Conservation (phyloP, 352 stramenopile species). For the Globisporangium spinosum region DNA sequence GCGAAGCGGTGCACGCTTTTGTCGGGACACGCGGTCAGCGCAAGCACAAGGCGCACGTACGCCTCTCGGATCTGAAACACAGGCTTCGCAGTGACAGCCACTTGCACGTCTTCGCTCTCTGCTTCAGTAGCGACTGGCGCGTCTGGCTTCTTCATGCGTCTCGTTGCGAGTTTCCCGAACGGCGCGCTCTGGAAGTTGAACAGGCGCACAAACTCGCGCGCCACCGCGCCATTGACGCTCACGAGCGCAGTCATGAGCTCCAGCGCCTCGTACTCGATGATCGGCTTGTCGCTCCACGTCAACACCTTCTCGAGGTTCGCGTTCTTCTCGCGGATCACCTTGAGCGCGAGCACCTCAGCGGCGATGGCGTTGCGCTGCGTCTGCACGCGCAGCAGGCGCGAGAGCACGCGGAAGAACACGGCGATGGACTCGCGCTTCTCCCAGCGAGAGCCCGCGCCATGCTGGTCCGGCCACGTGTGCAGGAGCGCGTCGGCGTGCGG, state of each 20-base stretch:
- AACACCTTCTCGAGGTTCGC: constrained; percentile 64
- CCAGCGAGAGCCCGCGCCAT: constrained; percentile 49
- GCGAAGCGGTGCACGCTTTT: constrained; percentile 79
- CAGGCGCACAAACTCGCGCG: constrained; percentile 69
- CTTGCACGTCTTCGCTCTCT: background rate
- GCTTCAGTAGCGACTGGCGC: constrained; percentile 9
- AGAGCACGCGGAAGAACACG: constrained; percentile 55
- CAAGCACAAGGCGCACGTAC: constrained; percentile 63
- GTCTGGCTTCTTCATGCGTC: constrained; percentile 58
- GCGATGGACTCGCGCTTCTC: constrained; percentile 66
- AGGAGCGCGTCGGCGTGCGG: constrained; percentile 55
- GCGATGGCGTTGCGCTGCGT: constrained; percentile 23
- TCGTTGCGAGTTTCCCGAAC: constrained; percentile 55
- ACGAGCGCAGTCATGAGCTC: constrained; percentile 50
- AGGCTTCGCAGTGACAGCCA: constrained; percentile 10
- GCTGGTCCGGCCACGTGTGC: constrained; percentile 59
- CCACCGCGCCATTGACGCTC: constrained; percentile 32
- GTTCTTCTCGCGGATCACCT: constrained; percentile 66
- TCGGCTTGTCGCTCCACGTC: constrained; percentile 83
- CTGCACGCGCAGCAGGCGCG: constrained; percentile 39
- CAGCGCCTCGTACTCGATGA: constrained; percentile 71
- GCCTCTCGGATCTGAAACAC: constrained; percentile 61
- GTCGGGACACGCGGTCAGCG: constrained; percentile 57
- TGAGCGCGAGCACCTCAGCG: constrained; percentile 60
- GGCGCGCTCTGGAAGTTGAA: constrained; percentile 73